These are phyloP conservation scores for Nitzschia inconspicua DNA, from an alignment of 108 stramenopile genomes.

Conservation along the genomic window DNA sequence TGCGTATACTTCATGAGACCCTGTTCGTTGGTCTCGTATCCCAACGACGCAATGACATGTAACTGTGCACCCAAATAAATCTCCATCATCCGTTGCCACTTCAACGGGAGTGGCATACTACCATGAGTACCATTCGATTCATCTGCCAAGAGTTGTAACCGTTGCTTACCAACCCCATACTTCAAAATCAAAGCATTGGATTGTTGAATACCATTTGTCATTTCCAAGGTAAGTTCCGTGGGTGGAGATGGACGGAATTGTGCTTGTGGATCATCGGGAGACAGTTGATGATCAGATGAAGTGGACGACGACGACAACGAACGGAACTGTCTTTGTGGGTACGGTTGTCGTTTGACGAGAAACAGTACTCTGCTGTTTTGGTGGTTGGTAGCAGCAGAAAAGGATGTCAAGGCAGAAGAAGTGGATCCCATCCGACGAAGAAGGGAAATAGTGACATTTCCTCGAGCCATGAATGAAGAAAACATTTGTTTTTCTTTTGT, in stretches of 20 bases:
- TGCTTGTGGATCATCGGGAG: conserved; percentile 29
- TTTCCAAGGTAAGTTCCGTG: conserved; percentile 45
- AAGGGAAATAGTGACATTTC: too few species aligned
- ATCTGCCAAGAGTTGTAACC: conserved; percentile 41
- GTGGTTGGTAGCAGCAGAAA: too few species aligned
- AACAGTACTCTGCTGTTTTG: too few species aligned
- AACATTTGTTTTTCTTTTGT: too few species aligned
- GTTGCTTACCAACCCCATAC: conserved; percentile 56
- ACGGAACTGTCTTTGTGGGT: too few species aligned
- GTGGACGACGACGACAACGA: too few species aligned
- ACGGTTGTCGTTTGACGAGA: too few species aligned
- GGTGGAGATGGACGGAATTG: conserved; percentile 33
- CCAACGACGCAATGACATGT: conserved; percentile 67
- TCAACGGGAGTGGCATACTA: conserved; percentile 43
- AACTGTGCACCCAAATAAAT: conserved; percentile 72
- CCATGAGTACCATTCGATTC: conserved; percentile 17
- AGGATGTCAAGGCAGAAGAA: too few species aligned
- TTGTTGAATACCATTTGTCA: conserved; percentile 51
- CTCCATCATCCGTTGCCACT: conserved; percentile 89
- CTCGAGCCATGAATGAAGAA: too few species aligned
- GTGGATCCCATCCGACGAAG: too few species aligned
- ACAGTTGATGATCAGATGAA: not conserved
- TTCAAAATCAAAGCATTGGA: conserved; percentile 52
- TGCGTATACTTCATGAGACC: conserved; percentile 76
- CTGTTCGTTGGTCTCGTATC: conserved; percentile 67